These are phyloP conservation scores for Xylaria sp. DNA, from an alignment of 2,329 filamentous ascomycete genomes.

Conservation along the genomic window DNA sequence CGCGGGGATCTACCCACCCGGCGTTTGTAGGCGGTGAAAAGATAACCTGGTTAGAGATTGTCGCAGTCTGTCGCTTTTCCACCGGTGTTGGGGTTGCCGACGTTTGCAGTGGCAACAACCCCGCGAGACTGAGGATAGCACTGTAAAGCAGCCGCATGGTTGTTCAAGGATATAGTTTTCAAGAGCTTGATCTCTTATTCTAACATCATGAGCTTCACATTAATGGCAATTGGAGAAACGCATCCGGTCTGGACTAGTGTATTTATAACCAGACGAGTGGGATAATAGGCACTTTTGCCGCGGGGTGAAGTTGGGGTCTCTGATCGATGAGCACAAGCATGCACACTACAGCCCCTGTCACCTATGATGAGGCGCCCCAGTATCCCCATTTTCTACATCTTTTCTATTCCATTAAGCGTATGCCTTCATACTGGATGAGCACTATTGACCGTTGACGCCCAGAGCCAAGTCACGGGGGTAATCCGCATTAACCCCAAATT, in stretches of 20 bases:
- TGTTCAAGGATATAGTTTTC: neutral
- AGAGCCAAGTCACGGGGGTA: neutral
- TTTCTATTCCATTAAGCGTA: neutral
- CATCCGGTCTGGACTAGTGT: neutral
- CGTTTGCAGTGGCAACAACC: slow-evolving; percentile 4
- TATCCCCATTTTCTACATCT: neutral
- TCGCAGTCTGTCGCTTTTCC: slow-evolving; percentile 16
- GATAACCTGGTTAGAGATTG: slow-evolving; percentile 42
- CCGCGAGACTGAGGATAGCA: neutral
- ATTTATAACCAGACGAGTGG: slow-evolving; percentile 8
- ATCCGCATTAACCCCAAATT: neutral
- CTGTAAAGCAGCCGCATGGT: slow-evolving; percentile 12
- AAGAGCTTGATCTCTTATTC: neutral
- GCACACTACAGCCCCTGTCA: neutral
- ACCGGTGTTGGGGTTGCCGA: slow-evolving; percentile 16
- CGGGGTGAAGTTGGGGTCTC: neutral
- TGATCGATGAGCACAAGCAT: neutral
- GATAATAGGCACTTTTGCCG: slow-evolving; percentile 16
- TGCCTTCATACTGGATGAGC: neutral
- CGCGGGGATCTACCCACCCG: slow-evolving; percentile 48
- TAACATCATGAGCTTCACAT: neutral
- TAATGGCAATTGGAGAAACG: neutral
- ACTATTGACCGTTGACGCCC: neutral
- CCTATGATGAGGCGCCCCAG: neutral
- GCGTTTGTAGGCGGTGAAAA: slow-evolving; percentile 48